Conservation (phyloP, 192 early-diverging fungal genomes). For the Backusella mclennaniae region DNA sequence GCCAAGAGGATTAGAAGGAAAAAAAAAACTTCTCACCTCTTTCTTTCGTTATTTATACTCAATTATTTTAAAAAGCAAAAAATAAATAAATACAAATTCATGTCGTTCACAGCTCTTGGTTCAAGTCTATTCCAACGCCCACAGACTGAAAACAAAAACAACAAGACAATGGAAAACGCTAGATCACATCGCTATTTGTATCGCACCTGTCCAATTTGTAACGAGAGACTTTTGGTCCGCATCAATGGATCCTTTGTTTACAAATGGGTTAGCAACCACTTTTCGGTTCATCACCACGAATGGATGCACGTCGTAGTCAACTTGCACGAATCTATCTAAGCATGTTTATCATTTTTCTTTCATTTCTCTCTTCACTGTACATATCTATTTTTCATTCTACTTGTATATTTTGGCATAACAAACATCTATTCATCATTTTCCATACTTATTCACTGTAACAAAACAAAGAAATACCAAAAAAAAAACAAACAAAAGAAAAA, state of each 20-base stretch:
- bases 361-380: not conserved
- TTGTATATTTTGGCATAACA: not conserved
- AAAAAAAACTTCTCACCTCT: not conserved
- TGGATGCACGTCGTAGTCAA: slow-evolving; percentile 27
- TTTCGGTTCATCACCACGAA: slow-evolving; percentile 22
- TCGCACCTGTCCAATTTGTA: slow-evolving; percentile 29
- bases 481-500: not conserved
- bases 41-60: not conserved
- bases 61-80: not conserved
- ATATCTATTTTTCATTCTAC: not conserved
- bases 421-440: not conserved
- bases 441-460: not conserved
- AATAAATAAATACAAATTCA: not conserved
- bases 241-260: slow-evolving; percentile 28
- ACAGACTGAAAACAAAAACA: not conserved
- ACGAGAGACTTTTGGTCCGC: slow-evolving; percentile 23
- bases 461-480: not conserved
- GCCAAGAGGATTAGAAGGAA: not conserved
- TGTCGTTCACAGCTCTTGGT: not conserved
- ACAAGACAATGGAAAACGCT: not conserved
- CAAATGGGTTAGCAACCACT: slow-evolving; percentile 27
- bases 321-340: not conserved
- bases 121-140: not conserved
- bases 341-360: not conserved
- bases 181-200: not conserved